Evolutionary conservation across 1,284 basidiomycete species (phyloP), one percentile per base, ranked within the genome.

Genomic region (Neolentinus lepideus): DNA sequence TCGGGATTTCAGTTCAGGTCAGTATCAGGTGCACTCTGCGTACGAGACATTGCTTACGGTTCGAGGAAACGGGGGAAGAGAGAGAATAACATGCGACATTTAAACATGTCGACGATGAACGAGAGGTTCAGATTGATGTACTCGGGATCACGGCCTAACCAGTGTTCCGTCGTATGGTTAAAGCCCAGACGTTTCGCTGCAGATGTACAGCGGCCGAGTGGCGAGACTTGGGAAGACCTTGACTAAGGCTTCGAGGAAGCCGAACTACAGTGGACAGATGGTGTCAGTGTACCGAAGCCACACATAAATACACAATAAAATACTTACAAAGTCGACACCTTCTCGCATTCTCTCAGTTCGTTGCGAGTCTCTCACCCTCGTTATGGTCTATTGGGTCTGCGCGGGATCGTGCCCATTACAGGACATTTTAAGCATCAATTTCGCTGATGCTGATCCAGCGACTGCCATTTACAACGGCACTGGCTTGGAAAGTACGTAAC

Each of bases 281-380:
- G 43, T 22, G 53, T 22, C 1, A n/a, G 22, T 25, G 56, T 22
- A n/a, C 50, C 45, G 27, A 45, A 16, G 24, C 6, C 38, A 24
- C 6, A 38, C 33, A 29, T 9, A 8, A n/a, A 3, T 4, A 54
- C 26, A 25, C 3, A 46, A 21, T 48, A 11, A 48, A 38, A 22
- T 38, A 66, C 83, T 63, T 57, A 88, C 86, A 58, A 89, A 90
- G 65, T 89, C 86, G 43, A 69, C 59, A 3, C 78, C 85, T n/a
- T n/a, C n/a, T n/a, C n/a, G n/a, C n/a, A n/a, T n/a, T n/a, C n/a
- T n/a, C n/a, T n/a, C n/a, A n/a, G n/a, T n/a, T n/a, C n/a, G n/a
- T n/a, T n/a, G n/a, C n/a, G n/a, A n/a, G n/a, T n/a, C n/a, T n/a
- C n/a, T n/a, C n/a, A n/a, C n/a, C n/a, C n/a, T n/a, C n/a, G n/a